These are phyloP conservation scores for Epichloe amarillans DNA, from an alignment of 2,329 filamentous ascomycete genomes.

Conservation along the genomic window DNA sequence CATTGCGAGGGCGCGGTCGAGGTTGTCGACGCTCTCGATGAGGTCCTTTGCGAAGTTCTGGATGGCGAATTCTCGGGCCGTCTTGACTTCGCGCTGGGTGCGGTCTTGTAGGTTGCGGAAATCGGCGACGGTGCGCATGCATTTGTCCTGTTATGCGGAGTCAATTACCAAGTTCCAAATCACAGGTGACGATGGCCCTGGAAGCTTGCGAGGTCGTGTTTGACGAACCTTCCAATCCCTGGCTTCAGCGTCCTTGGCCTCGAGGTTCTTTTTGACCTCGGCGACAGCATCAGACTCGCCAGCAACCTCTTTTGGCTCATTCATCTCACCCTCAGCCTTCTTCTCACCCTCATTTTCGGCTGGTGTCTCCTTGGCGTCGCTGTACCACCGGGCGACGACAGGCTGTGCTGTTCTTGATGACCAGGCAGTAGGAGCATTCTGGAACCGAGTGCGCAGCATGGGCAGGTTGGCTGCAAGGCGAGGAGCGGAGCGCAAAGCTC, in stretches of 20 bases:
- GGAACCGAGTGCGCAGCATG: constrained; percentile 24
- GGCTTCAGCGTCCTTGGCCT: constrained; percentile 38
- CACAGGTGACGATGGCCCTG: not conserved
- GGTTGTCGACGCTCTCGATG: constrained; percentile 89
- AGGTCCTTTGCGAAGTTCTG: constrained; percentile 93
- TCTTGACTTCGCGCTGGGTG: constrained; percentile 77
- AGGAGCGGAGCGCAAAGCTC: constrained; percentile 29
- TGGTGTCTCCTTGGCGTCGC: constrained; percentile 28
- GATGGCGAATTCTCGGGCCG: constrained; percentile 83
- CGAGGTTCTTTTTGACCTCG: constrained; percentile 37
- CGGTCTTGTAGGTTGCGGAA: constrained; percentile 97
- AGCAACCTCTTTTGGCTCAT: constrained; percentile 15
- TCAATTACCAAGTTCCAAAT: not conserved
- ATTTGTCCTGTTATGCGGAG: constrained; percentile 59
- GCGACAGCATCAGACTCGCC: constrained; percentile 24
- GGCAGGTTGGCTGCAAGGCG: constrained; percentile 22
- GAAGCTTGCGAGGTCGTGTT: not conserved
- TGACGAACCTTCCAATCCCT: constrained; percentile 69
- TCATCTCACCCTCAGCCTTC: constrained; percentile 16
- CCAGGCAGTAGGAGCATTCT: constrained; percentile 21
- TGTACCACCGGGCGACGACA: constrained; percentile 32
- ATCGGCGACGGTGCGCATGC: constrained; percentile 84
- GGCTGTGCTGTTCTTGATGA: constrained; percentile 24
- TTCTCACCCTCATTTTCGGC: constrained; percentile 14
- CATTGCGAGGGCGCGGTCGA: constrained; percentile 77